Evolutionary conservation across 768 basidiomycete genomes (phyloP), one percentile per base, ranked within the genome.

Genomic region (Collybia nuda): DNA sequence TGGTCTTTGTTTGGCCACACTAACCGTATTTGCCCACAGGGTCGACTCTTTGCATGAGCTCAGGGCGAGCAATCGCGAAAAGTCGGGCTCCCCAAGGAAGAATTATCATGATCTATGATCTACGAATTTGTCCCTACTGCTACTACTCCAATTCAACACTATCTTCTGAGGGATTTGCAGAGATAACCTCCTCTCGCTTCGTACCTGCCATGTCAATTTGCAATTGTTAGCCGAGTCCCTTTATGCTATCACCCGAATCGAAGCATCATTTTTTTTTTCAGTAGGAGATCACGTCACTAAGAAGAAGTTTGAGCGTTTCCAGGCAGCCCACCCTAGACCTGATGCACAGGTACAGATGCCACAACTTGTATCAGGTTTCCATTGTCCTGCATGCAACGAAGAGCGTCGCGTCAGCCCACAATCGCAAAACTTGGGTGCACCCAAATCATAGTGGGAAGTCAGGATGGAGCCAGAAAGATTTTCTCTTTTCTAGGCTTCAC

Each of bases 1-100:
- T 73, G 67, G 65, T 40, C 56, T 47, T 70, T 74, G 70, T 73
- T 76, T 76, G 72, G 67, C 62, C 59, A 48, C 63, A 48, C 58
- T 58, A 64, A 65, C 70, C 59, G 55, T 55, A 63, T 71, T 66
- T 66, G 62, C 52, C 46, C 54, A 57, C 67, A 70, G 69, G 69
- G 67, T 67, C 67, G 62, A 43, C 41, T 49, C 40, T 41, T 47
- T 47, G 21, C 35, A 7, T 18, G n/a, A 28, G n/a, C 21, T 2
- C 28, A 22, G 26, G 45, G 22, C 8, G 17, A 23, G 28, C 15
- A 43, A 11, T 11, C 32, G 32, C 14, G 14, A 32, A 32, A 32
- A 32, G 3, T 11, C 32, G 32, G 32, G 14, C 32, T 32, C 32
- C 7, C 14, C 32, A 32, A 32, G 9, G 32, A 32, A 32, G 36